Percentiles rank a stretch among this genome's conserved stretches.
phyloP scores from a whole-genome alignment of 2,329 filamentous ascomycete species.

The Neospermospora avenae region DNA sequence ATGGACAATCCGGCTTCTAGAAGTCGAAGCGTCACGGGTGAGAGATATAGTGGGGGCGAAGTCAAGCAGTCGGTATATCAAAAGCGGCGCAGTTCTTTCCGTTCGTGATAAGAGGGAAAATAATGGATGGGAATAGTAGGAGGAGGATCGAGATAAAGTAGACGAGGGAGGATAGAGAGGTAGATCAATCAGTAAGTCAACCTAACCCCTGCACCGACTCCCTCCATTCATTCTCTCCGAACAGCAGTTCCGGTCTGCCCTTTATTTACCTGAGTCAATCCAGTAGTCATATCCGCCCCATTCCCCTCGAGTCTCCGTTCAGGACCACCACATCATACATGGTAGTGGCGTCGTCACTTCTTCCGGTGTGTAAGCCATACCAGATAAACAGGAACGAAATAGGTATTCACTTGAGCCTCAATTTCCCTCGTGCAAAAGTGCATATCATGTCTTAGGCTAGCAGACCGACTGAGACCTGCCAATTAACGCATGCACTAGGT shows the following conservation, averaged over 20 bases:
- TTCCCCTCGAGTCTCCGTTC: too few relatives aligned
- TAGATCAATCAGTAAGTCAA: not conserved
- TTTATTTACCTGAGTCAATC: not conserved
- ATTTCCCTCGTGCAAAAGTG: not conserved
- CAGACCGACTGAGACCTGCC: not conserved
- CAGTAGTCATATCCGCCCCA: not conserved
- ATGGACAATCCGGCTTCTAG: slow-evolving; percentile 1
- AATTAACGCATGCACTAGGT: not conserved
- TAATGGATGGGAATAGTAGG: not conserved
- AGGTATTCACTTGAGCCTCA: not conserved
- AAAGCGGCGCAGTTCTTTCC: not conserved
- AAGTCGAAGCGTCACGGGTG: slow-evolving; percentile 1
- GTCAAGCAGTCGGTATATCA: slow-evolving; percentile 6
- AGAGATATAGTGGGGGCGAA: slow-evolving; percentile 17
- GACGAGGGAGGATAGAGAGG: not conserved
- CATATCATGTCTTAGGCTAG: not conserved
- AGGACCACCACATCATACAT: not conserved
- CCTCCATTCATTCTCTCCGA: not conserved
- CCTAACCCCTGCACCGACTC: not conserved
- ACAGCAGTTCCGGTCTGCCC: not conserved
- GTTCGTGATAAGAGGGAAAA: not conserved
- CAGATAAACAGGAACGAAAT: not conserved
- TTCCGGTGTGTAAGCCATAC: slow-evolving; percentile 1
- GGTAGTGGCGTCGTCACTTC: not conserved
- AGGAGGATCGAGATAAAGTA: not conserved